Base-by-base conservation (phyloP, 1,284 basidiomycete species). In the Pseudozyma tsukubaensis region DNA sequence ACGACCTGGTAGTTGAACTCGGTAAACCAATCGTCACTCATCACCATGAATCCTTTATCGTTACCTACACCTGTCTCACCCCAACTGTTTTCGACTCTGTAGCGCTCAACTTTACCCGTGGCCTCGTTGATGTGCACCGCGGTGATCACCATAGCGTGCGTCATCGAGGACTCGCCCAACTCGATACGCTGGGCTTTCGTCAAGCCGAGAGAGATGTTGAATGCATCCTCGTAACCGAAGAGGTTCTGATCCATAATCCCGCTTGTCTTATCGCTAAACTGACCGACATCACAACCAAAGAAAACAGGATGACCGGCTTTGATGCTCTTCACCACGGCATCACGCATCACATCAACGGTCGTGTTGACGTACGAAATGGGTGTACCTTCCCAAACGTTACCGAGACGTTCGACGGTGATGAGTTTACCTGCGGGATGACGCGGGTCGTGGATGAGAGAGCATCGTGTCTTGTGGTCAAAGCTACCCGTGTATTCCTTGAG, bases 71-170 rank as follows among this genome's bases (percentile, higher is more conserved):
- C 87, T n/a, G 90, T 89, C 8, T 57, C 56, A 24, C 93, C 92
- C 96, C 95, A 98, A 10, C 90, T 92, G 87, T 98, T 98, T 88
- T 98, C 94, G 12, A 97, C 92, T 85, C 94, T 92, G 89, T 93
- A 98, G 12, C 94, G 88, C 35, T 94, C 86, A 1, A 94, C 91
- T 62, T 89, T 89, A 50, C 93, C 93, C 0, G 86, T 85, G 0
- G 86, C 85, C 0, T 62, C 58, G 37, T 78, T 69, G 50, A 82
- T 61, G 44, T 78, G 67, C 16, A 78, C 72, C 3, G 62, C 76
- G 5, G 68, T 73, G 49, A 79, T 78, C 44, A 84, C 83, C 84
- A 85, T 94, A 4, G 93, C 93, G 83, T 95, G 94, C 1, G 93
- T 94, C 92, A 95, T 95, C 19, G 90, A 86, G 10, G 91, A 92